Percentiles rank a stretch among this genome's conserved stretches.
phyloP scores from a whole-genome alignment of 352 stramenopile species.

The Pythium plurisporium region DNA sequence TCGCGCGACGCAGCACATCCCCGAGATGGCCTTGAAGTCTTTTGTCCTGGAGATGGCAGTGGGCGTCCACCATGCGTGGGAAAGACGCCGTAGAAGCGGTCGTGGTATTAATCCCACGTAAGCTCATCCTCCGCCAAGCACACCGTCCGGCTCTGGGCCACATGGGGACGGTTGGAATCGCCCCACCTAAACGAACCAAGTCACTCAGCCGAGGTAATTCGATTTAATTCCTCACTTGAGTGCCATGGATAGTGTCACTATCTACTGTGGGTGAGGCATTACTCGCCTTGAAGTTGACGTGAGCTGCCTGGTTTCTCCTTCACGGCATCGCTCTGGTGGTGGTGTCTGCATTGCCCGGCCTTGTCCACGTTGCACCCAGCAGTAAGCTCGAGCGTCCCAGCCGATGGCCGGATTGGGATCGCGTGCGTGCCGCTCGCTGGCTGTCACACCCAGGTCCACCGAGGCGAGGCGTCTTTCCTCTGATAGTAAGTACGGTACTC shows the following conservation, averaged over 20 bases:
- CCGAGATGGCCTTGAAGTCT: slow-evolving; percentile 23
- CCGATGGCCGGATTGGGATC: too few species aligned
- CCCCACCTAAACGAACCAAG: too few species aligned
- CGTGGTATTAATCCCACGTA: neutral
- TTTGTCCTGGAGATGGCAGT: slow-evolving; percentile 71
- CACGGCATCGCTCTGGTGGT: too few species aligned
- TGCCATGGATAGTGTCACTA: slow-evolving; percentile 3
- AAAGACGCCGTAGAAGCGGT: slow-evolving; percentile 4
- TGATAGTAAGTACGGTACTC: neutral
- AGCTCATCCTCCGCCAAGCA: slow-evolving; percentile 3
- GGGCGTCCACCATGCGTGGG: slow-evolving; percentile 40
- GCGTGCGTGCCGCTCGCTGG: too few species aligned
- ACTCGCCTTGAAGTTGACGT: neutral
- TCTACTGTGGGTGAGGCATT: neutral
- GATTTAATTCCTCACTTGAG: neutral
- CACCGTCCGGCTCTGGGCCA: neutral
- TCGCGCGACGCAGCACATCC: slow-evolving; percentile 35
- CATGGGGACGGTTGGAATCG: too few species aligned
- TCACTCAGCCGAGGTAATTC: neutral
- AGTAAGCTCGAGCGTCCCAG: too few species aligned
- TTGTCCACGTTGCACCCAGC: slow-evolving; percentile 12
- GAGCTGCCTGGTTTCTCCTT: too few species aligned
- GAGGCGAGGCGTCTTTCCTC: too few species aligned
- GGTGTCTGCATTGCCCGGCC: too few species aligned
- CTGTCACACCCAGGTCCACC: too few species aligned